Evolutionary conservation across 495 filamentous ascomycete genomes (phyloP).

Genomic region (Xylaria nigripes): DNA sequence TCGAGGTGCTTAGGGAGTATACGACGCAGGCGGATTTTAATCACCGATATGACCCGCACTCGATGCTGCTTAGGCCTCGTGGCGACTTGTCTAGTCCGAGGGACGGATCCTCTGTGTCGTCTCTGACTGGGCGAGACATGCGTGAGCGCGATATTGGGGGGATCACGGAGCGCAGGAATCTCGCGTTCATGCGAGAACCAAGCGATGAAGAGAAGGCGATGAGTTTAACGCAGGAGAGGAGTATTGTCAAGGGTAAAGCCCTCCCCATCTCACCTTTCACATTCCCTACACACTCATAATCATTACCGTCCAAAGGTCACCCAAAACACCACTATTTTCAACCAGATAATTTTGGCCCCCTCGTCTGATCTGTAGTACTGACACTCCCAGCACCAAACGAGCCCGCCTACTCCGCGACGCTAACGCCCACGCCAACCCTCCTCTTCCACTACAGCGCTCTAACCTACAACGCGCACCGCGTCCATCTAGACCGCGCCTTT

Average conservation of each 20-base stretch:
- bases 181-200: conserved; percentile 34
- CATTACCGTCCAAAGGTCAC: too few species aligned
- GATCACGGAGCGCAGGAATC: conserved; percentile 29
- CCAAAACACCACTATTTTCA: too few species aligned
- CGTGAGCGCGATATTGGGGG: background rate
- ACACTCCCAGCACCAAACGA: conserved; percentile 17
- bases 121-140: too few species aligned
- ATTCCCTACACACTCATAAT: background rate
- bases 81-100: background rate
- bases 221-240: background rate
- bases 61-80: background rate
- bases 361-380: conserved; percentile 14
- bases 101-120: background rate
- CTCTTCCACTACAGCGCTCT: conserved; percentile 82
- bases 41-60: background rate
- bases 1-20: conserved; percentile 33
- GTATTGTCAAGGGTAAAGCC: conserved; percentile 14
- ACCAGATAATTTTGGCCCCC: background rate
- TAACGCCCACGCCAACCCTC: conserved; percentile 55
- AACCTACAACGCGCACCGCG: conserved; percentile 77
- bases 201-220: conserved; percentile 3
- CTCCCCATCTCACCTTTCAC: background rate
- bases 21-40: background rate
- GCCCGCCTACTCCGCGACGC: conserved; percentile 51
- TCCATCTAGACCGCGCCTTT: conserved; percentile 73